Base-by-base conservation (phyloP, 345 rosid genomes). In the Trapa bicornis region DNA sequence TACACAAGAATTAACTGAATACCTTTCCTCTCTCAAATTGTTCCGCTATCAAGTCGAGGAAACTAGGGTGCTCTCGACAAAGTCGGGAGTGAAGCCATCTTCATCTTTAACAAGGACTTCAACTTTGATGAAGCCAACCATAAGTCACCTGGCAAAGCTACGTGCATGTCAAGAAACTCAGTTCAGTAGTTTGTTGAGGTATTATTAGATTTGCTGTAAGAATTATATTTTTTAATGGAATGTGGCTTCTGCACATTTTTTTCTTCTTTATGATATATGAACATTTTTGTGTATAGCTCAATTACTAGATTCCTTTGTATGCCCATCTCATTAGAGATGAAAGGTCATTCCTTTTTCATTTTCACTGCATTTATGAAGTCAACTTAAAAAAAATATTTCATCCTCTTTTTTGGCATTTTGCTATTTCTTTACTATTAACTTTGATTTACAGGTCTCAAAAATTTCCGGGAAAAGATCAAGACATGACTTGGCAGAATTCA, bases 71-170 rank as follows among this genome's bases (percentile, higher is more conserved):
- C 65, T 66, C 50, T 70, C 47, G 15, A 57, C 67, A 1, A 78
- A 77, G 65, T 64, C 76, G 37, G 53, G 22, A 42, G 57, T 35
- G 2, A 80, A 76, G 81, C 29, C 78, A 50, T 63, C 79, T 41
- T 32, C 78, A 50, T 63, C 79, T 41, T 32, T 72, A 67, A 64
- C 75, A 45, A 85, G 76, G 62, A 74, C 72, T 70, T 86, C 91
- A 38, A 81, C 85, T 77, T 80, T 88, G 67, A 85, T 88, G 83
- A 88, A 81, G 70, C 97, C 99, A 5, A 90, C 99, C 22, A 94
- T 86, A 37, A 88, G 92, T 85, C 84, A 83, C 56, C 79, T 93
- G 80, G 92, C 99, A 65, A 90, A 87, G 81, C 87, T 74, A 76
- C 81, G 77, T 75, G 77, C 73, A 54, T 65, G 73, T 65, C 77